Evolutionary conservation across 2,329 filamentous ascomycete species (phyloP), one percentile per base, ranked within the genome.

Genomic region (Paecilomyces sp.): DNA sequence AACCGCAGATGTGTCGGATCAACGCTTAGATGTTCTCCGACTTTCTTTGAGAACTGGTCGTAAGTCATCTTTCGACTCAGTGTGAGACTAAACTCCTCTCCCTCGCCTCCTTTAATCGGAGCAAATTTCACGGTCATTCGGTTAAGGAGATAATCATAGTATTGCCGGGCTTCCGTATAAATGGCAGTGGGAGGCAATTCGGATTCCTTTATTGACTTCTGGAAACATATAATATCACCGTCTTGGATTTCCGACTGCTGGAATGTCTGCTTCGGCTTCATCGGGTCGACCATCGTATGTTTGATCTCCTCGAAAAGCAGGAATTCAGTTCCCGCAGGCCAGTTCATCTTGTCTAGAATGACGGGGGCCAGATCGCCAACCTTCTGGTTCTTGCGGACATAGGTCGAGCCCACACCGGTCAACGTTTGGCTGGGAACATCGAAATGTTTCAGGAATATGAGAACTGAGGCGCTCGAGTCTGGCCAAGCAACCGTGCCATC

Each of bases 231-330:
- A 66, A 99, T 96, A 70, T 99, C 94, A 55, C 94, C 94, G 68
- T 99, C 93, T 72, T 97, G 93, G 25, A 99, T 89, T 73, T 99
- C 95, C 1, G 94, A 94, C 61, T 90, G 87, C 65, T 92, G 90
- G 61, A 99, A 82, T 0, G 92, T 91, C 70, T 91, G 87, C 77
- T 96, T 97, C 0, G 88, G 84, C 76, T 97, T 97, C 80, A 99
- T 88, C 6, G 85, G 83, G 71, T 99, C 95, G 65, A 99, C 96
- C 92, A 97, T 97, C 61, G 87, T 90, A 57, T 92, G 92, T 77
- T 97, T 99, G 77, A 99, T 97, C 79, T 99, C 94, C 82, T 99
- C 94, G 78, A 88, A 97, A 24, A 99, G 83, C 67, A 84, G 82
- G 61, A 89, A 84, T 2, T 85, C 80, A 3, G 89, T 84, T 63